A percentile compares a stretch with the other conserved stretches of the same genome.
These are phyloP conservation scores for Pholiota adiposa DNA, from an alignment of 1,284 basidiomycete genomes.

Conservation along the genomic window DNA sequence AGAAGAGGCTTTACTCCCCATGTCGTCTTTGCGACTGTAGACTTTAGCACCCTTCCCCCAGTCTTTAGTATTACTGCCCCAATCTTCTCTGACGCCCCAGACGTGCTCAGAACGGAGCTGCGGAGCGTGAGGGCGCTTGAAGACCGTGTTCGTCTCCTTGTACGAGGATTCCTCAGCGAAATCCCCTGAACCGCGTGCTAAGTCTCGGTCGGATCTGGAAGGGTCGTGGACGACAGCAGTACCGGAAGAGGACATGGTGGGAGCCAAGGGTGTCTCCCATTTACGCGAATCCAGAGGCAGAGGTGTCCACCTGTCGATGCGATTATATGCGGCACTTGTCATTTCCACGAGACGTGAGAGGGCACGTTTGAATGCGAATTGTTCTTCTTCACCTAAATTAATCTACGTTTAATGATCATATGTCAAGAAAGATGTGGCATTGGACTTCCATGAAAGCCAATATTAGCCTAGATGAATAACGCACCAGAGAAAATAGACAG, in stretches of 20 bases:
- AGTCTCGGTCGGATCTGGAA: not conserved
- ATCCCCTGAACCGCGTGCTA: not conserved
- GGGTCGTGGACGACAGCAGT: not conserved
- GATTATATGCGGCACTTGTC: conserved; percentile 55
- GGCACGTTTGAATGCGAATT: conserved; percentile 72
- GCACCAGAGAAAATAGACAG: conserved; percentile 56
- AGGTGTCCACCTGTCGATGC: conserved; percentile 51
- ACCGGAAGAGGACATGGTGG: not conserved
- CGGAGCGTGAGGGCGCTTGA: conserved; percentile 41
- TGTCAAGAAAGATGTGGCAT: not conserved
- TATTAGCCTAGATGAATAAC: conserved; percentile 24
- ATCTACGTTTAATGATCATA: not conserved
- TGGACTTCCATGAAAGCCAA: not conserved
- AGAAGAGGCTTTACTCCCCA: not conserved
- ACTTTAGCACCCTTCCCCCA: conserved; percentile 47
- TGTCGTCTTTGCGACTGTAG: conserved; percentile 7
- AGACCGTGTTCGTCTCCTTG: conserved; percentile 1
- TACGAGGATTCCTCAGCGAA: conserved; percentile 5
- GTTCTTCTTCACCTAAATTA: conserved; percentile 60
- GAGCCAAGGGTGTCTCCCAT: conserved; percentile 36
- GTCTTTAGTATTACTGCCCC: conserved; percentile 44
- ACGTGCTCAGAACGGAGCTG: conserved; percentile 41
- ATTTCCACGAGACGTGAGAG: conserved; percentile 71
- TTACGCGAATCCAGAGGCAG: conserved; percentile 37
- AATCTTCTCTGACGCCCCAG: conserved; percentile 51